phyloP scores from a whole-genome alignment of 169 alveolate species.

The Theileria annulata region DNA sequence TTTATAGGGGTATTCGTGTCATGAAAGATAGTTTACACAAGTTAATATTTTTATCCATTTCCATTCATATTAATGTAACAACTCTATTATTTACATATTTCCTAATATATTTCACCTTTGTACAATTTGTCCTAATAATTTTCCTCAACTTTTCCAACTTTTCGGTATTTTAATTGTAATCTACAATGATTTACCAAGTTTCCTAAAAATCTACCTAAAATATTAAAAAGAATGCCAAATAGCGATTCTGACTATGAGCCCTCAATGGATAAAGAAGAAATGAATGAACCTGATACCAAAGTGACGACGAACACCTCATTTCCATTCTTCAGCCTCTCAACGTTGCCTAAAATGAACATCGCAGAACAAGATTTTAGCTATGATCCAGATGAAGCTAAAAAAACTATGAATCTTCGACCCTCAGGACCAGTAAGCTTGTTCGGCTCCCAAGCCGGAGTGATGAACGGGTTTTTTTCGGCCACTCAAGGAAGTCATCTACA shows the following conservation, averaged over 20 bases:
- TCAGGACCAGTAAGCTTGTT: not conserved
- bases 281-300: not conserved
- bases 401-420: not conserved
- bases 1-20: not conserved
- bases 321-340: not conserved
- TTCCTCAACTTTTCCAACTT: not conserved
- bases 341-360: not conserved
- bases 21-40: not conserved
- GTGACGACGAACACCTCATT: not conserved
- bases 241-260: conserved; percentile 16
- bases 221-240: not conserved
- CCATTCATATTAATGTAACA: not conserved
- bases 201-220: not conserved
- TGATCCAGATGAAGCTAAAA: not conserved
- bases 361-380: not conserved
- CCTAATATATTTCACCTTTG: not conserved
- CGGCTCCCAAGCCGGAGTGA: conserved; percentile 17
- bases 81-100: not conserved
- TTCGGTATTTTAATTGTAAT: not conserved
- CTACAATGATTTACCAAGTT: not conserved
- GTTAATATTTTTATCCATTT: not conserved
- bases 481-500: conserved; percentile 15
- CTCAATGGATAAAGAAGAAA: not conserved
- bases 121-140: not conserved
- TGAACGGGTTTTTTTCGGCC: conserved; percentile 28